These are phyloP conservation scores for Sporisorium exsertum DNA, from an alignment of 1,284 basidiomycete genomes.

Conservation along the genomic window DNA sequence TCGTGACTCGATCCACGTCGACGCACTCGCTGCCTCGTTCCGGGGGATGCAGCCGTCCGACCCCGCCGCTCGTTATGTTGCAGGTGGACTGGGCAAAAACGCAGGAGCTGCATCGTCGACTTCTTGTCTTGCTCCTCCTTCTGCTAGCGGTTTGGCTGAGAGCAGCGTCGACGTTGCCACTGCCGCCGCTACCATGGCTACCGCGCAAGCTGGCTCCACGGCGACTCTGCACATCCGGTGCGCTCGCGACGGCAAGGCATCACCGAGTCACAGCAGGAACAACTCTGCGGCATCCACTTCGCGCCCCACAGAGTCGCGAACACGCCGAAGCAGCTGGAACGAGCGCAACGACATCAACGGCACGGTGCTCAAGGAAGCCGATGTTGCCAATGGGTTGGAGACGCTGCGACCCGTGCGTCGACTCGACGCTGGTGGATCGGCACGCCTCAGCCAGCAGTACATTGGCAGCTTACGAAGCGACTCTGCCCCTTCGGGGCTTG, in stretches of 20 bases:
- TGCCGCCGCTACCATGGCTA: constrained; percentile 44
- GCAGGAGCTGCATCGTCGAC: constrained; percentile 25
- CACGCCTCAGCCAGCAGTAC: constrained; percentile 83
- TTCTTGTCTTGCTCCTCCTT: constrained; percentile 35
- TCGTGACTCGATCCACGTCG: constrained; percentile 53
- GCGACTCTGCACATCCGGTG: constrained; percentile 42
- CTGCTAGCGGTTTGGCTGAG: constrained; percentile 27
- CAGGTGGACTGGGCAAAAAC: constrained; percentile 30
- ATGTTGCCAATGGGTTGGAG: constrained; percentile 76
- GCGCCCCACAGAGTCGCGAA: constrained; percentile 15
- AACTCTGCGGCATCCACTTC: constrained; percentile 33
- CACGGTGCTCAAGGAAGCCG: constrained; percentile 81
- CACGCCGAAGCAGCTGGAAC: constrained; percentile 65
- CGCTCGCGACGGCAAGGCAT: constrained; percentile 46
- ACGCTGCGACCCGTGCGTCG: constrained; percentile 93
- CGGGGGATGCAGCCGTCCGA: constrained; percentile 50
- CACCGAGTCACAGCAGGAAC: constrained; percentile 40
- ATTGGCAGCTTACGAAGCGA: constrained; percentile 73
- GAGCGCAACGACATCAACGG: constrained; percentile 78
- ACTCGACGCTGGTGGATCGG: constrained; percentile 81
- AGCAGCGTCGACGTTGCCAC: constrained; percentile 43
- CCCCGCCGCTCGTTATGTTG: constrained; percentile 18
- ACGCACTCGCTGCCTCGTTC: constrained; percentile 52
- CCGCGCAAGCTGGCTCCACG: constrained; percentile 35
- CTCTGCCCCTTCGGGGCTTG: constrained; percentile 31